Base-by-base conservation (phyloP, 805 yeast genomes). In the Teunomyces lycoperdinae region DNA sequence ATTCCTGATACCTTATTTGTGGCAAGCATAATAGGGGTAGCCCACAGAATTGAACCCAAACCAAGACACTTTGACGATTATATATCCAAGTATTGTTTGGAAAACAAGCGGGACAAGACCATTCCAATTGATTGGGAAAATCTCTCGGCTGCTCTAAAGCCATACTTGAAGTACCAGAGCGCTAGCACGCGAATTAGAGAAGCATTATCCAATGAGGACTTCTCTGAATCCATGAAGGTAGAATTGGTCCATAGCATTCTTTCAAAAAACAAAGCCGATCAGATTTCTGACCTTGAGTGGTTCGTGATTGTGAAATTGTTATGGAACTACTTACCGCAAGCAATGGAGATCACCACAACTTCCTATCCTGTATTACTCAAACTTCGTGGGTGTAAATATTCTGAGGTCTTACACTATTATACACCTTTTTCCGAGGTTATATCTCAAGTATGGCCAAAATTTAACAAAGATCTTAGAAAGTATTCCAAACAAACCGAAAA, bases 41-140 rank as follows among this genome's bases (percentile, higher is more conserved):
- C 14, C n/a, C 27, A 38, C 30, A 38, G 41, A n/a, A 11, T 38
- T 13, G 41, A 24, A 6, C 29, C 27, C 11, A 38, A 38, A 20
- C 41, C 41, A 24, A 38, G 26, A n/a, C 14, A 38, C 16, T 38
- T 38, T 24, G 41, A 38, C 10, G 27, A 38, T 4, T 20, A 20
- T 16, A 38, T 38, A 11, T 5, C 10, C 17, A 20, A 38, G 10
- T 38, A 38, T 5, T 38, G 41, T 9, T 38, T 29, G 9, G 27
- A 26, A 6, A 38, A 38, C 20, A 38, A 29, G 14, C 20, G 14
- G 26, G 27, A 38, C 17, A 38, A 38, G 14, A 20, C 29, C 9
- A 38, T 38, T 20, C 41, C 41, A 8, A 38, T 38, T 38, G 8
- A 24, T 24, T 38, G 41, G 41, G 41, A 38, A 20, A 38, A 38